Conservation (phyloP, 2,329 filamentous ascomycete genomes). For the Monilinia polystroma region DNA sequence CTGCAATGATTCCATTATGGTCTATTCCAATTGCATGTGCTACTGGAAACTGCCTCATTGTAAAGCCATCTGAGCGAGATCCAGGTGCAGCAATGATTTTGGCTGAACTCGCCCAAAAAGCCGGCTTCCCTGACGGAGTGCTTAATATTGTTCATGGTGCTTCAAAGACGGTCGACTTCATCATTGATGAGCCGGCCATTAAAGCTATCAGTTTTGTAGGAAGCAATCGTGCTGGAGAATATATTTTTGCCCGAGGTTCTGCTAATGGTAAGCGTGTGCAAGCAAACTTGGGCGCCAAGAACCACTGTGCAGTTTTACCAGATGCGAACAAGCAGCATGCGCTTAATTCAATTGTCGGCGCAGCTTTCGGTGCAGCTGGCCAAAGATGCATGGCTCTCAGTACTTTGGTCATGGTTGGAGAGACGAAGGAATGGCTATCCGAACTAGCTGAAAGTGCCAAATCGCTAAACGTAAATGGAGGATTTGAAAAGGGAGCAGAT, state of each 20-base stretch:
- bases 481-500: conserved; percentile 77
- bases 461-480: conserved; percentile 71
- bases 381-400: conserved; percentile 86
- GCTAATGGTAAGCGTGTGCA: conserved; percentile 87
- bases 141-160: conserved; percentile 81
- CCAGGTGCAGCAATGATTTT: conserved; percentile 84
- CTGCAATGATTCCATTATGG: conserved; percentile 92
- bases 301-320: conserved; percentile 79
- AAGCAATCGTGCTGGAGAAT: conserved; percentile 84
- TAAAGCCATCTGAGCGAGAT: conserved; percentile 85
- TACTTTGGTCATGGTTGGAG: conserved; percentile 78
- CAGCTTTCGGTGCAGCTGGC: conserved; percentile 80
- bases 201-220: conserved; percentile 87
- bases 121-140: conserved; percentile 78
- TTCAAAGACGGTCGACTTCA: conserved; percentile 79
- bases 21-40: conserved; percentile 82
- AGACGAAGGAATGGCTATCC: conserved; percentile 78
- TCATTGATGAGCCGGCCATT: conserved; percentile 80
- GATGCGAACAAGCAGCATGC: conserved; percentile 91
- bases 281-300: conserved; percentile 85
- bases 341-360: conserved; percentile 78
- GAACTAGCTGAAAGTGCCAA: conserved; percentile 77
- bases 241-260: conserved; percentile 76
- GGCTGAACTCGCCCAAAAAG: conserved; percentile 74
- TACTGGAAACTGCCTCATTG: conserved; percentile 78